These are phyloP conservation scores for Ascochyta lentis DNA, from an alignment of 2,329 filamentous ascomycete species.

Conservation along the genomic window DNA sequence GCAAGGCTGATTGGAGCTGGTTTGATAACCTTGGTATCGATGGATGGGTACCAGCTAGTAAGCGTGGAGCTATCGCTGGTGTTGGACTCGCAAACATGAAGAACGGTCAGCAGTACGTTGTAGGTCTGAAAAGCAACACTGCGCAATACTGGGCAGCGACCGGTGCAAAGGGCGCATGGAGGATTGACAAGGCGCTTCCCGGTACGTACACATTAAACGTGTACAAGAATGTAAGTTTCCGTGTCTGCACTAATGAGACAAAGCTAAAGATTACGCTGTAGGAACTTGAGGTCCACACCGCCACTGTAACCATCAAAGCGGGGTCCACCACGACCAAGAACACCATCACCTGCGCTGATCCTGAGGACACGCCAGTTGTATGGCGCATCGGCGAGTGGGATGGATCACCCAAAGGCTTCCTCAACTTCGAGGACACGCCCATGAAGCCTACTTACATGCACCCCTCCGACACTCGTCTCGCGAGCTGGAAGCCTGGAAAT, in stretches of 20 bases:
- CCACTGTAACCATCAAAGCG: slow-evolving; percentile 52
- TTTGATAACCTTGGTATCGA: slow-evolving; percentile 32
- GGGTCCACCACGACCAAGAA: slow-evolving; percentile 56
- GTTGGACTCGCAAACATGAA: slow-evolving; percentile 49
- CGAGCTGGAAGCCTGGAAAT: slow-evolving; percentile 31
- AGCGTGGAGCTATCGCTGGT: slow-evolving; percentile 28
- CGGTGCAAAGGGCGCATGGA: slow-evolving; percentile 54
- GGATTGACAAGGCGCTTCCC: slow-evolving; percentile 67
- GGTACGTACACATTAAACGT: slow-evolving; percentile 70
- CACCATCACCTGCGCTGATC: slow-evolving; percentile 57
- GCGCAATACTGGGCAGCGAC: slow-evolving; percentile 51
- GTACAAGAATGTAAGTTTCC: slow-evolving; percentile 54
- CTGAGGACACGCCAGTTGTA: slow-evolving; percentile 56
- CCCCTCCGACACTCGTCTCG: slow-evolving; percentile 44
- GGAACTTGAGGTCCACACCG: slow-evolving; percentile 41
- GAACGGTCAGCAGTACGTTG: slow-evolving; percentile 48
- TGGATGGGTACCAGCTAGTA: slow-evolving; percentile 28
- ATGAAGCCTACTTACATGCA: slow-evolving; percentile 55
- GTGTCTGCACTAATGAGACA: too few species aligned
- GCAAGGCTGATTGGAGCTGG: slow-evolving; percentile 33
- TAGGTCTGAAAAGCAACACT: slow-evolving; percentile 45
- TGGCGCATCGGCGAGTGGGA: slow-evolving; percentile 71
- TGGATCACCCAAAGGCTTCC: slow-evolving; percentile 63
- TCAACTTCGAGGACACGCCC: slow-evolving; percentile 56
- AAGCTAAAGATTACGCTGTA: neutral